Evolutionary conservation across 139 green algal species (phyloP), one percentile per base, ranked within the genome.

Genomic region (Raphidocelis subcapitata): DNA sequence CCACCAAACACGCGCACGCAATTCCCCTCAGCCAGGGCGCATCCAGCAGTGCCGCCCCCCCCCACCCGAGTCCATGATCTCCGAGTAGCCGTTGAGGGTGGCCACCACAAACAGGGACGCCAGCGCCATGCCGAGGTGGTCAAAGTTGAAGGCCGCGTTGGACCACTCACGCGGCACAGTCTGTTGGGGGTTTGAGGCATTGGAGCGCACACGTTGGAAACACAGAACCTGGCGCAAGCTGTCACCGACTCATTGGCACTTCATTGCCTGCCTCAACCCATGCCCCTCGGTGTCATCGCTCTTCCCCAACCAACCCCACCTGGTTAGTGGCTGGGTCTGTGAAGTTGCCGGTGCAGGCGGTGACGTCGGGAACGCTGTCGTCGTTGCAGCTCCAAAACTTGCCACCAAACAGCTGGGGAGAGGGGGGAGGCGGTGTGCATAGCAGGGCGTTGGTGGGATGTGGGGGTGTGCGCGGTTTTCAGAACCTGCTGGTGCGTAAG

Each of bases 81-180:
- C 72, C 24, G 83, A 87, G 72, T 93, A 97, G 65, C 88, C 87
- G 61, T 97, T 92, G n/a, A 92, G 81, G 1, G 87, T 94, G 29
- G 85, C 77, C 1, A 87, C 84, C 10, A 92, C 73, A 65, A 96
- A 94, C 31, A 92, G 72, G 8, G 73, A 80, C 41, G 94, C 26
- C 32, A 96, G 74, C 3, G 88, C 83, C 15, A 83, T 86, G 37
- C 82, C 74, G 10, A 93, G 67, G 72, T 97, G 89, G 80, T 96
- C 92, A 79, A 95, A 97, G 75, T 94, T 93, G 65, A 83, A 76
- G 15, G 67, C 69, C 1, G 55, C 46, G 52, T 90, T 92, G 33
- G 32, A 47, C 91, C 89, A 94, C 15, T 61, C 46, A 1, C 70
- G 52, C 5, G 47, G 33, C 20, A 41, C 49, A 26, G 86, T n/a